phyloP scores from a whole-genome alignment of 1,139 yeast genomes.

The Casaregolazyma suthepensis region DNA sequence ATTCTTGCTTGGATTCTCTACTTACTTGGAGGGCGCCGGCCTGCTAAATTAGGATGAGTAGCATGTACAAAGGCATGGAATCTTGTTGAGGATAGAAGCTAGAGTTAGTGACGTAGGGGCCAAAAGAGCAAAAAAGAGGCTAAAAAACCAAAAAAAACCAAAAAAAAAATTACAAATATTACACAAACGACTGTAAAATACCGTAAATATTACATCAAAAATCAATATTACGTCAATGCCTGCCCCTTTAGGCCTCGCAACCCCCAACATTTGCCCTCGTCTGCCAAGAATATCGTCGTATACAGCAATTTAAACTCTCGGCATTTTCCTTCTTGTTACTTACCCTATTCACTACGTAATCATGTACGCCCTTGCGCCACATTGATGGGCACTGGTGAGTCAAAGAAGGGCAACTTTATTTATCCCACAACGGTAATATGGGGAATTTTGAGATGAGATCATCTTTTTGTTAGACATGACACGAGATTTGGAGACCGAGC shows the following conservation, averaged over 20 bases:
- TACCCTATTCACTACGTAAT: slow-evolving; percentile 23
- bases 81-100: slow-evolving; percentile 53
- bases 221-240: too few relatives aligned
- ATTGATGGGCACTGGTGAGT: slow-evolving; percentile 8
- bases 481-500: not conserved
- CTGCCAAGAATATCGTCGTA: not conserved
- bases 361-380: slow-evolving; percentile 26
- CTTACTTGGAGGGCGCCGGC: slow-evolving; percentile 31
- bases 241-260: too few relatives aligned
- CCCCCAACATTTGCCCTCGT: not conserved
- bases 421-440: not conserved
- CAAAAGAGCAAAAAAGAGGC: not conserved
- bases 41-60: slow-evolving; percentile 51
- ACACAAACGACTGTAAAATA: not conserved
- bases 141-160: not conserved
- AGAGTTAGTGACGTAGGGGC: too few relatives aligned
- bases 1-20: too few relatives aligned
- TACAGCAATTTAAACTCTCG: not conserved
- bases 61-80: slow-evolving; percentile 66
- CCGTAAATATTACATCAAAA: too few relatives aligned
- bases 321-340: not conserved
- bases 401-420: not conserved
- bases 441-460: not conserved
- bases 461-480: not conserved
- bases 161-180: too few relatives aligned